These are phyloP conservation scores for Wallacemonas sp. DNA, from an alignment of 208 protist species.

Conservation along the genomic window DNA sequence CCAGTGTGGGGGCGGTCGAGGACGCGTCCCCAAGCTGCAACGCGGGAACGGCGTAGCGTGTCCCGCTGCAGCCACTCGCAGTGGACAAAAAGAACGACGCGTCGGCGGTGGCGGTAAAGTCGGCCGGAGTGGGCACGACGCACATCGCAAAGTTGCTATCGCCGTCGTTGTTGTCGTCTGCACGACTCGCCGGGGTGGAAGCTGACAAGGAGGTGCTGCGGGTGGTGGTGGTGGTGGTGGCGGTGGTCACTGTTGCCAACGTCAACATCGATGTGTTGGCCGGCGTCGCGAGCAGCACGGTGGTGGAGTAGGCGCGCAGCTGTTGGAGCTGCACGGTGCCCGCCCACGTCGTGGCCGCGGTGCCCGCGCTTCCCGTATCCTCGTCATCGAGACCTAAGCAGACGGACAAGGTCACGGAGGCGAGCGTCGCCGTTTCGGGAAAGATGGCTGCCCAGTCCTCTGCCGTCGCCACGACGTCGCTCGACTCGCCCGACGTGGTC, in stretches of 20 bases:
- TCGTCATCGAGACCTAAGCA: not conserved
- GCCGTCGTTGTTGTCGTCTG: too few relatives aligned
- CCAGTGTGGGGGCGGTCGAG: not conserved
- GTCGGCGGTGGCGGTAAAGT: not conserved
- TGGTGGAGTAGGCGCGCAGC: not conserved
- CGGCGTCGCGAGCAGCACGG: not conserved
- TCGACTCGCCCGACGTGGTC: not conserved
- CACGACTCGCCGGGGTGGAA: too few relatives aligned
- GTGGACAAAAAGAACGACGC: not conserved
- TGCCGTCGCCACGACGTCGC: constrained; percentile 1
- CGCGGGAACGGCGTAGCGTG: not conserved
- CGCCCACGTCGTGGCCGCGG: constrained; percentile 8
- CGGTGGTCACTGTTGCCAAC: too few relatives aligned
- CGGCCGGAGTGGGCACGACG: not conserved
- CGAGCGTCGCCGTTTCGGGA: not conserved
- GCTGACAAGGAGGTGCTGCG: too few relatives aligned
- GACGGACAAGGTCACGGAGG: not conserved
- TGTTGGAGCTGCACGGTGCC: not conserved
- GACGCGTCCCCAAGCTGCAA: not conserved
- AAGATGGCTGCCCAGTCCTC: constrained; percentile 3
- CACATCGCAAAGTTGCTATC: not conserved
- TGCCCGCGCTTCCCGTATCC: not conserved
- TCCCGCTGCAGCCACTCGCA: not conserved
- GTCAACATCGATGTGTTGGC: too few relatives aligned
- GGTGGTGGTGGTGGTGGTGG: not conserved